Evolutionary conservation across 257 asterid species (phyloP), one percentile per base, ranked within the genome.

Genomic region (Solanum pinnatisectum): DNA sequence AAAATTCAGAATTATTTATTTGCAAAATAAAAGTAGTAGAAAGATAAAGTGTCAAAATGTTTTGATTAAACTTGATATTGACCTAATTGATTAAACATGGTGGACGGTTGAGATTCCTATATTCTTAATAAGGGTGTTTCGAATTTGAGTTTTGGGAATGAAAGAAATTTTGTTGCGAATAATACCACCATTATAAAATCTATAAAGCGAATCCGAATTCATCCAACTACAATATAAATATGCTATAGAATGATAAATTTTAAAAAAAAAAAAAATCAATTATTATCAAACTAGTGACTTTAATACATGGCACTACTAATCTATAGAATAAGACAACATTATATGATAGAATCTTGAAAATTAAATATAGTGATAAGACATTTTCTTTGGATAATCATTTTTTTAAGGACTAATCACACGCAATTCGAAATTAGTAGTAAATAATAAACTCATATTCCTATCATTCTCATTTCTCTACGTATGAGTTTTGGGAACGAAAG

Each of bases 121-220:
- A 49, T 15, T 49, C 8, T 49, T 15, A 49, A 20, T 56, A 7
- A 56, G 11, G 10, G 1, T 2, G 10, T 7, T 56, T 56, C 2
- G 11, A 59, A 59, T 65, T 65, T 63, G 32, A 4, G 1, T 63
- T 65, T 5, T 0, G 72, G 8, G 0, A 65, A 11, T n/a, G 18
- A 27, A 3, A 30, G 0, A 6, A 6, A 14, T 30, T 30, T 14
- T 70, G 0, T 30, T 14, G 3, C n/a, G 0, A 14, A 16, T 4
- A 30, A 30, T 16, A 22, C 1, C 25, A 2, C 23, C 10, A 56
- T 56, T 18, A 56, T 56, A 18, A 56, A 18, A 56, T 56, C 4
- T 18, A 18, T 56, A 6, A 56, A 56, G 3, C 0, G 2, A 70
- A 70, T 70, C 4, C 1, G 1, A 70, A 70, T 7, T 6, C 39